Evolutionary conservation across 768 basidiomycete genomes (phyloP), one percentile per base, ranked within the genome.

Genomic region (Termitomyces sp.): DNA sequence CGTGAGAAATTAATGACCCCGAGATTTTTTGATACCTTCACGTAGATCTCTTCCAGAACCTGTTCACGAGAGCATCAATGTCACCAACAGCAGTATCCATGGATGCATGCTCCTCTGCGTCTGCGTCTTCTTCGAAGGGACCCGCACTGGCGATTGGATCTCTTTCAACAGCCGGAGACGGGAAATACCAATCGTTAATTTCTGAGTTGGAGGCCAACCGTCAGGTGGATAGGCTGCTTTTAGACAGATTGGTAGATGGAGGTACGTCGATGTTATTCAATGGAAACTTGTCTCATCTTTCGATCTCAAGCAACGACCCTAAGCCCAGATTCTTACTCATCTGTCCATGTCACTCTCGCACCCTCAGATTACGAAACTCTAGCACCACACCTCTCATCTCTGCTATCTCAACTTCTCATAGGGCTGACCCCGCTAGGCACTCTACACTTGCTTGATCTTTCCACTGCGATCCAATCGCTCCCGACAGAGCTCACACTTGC

Each of bases 191-290:
- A 68, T 69, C 79, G 1, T 72, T 91, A 59, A 77, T 91, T 51
- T 77, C 82, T 7, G 74, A 77, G 60, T 72, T 92, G 56, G 81
- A 83, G 68, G 70, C 69, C 56, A 76, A 75, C 17, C 70, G 78
- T 59, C 65, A 72, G 34, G 84, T 91, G 30, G 91, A 94, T 63
- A 86, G 80, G 64, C 85, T 92, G 66, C 83, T 94, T 75, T 72
- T 94, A 28, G 92, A 95, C 68, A 78, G 93, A 58, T 72, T 95
- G 59, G 73, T 92, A 16, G 91, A 91, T 70, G 80, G 82, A 74
- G 92, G 92, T 93, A 64, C 52, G 77, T 70, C 16, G 40, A 40
- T 30, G 19, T 28, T 19, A 11, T 11, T 44, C 9, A 23, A 23
- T 40, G 25, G 56, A 46, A 25, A 3, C 39, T 45, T 51, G 32